phyloP scores from a whole-genome alignment of 1,284 basidiomycete genomes.

The Athelia psychrophila region DNA sequence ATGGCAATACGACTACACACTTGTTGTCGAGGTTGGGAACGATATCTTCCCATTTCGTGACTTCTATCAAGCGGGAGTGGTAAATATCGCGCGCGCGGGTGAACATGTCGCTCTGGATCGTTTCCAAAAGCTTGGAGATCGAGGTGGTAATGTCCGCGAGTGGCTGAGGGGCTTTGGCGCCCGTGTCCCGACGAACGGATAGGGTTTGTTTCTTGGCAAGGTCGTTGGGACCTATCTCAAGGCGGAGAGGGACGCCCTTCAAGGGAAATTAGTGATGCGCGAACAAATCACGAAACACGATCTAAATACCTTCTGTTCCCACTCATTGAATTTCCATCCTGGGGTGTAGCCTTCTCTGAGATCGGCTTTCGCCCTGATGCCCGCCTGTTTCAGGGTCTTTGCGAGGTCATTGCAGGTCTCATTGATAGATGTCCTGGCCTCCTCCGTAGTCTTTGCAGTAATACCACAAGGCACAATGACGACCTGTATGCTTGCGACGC shows the following conservation, averaged over 20 bases:
- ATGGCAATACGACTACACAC: constrained; percentile 88
- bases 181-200: constrained; percentile 87
- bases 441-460: constrained; percentile 76
- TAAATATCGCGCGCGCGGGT: constrained; percentile 75
- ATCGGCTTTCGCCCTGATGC: constrained; percentile 88
- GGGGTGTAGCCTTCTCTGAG: constrained; percentile 95
- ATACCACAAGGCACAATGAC: constrained; percentile 94
- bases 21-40: constrained; percentile 91
- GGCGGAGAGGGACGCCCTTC: constrained; percentile 92
- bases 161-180: constrained; percentile 74
- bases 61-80: constrained; percentile 68
- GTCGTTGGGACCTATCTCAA: constrained; percentile 96
- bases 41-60: constrained; percentile 89
- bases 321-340: constrained; percentile 99
- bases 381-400: constrained; percentile 65
- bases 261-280: constrained; percentile 5
- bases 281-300: neutral
- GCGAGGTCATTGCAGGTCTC: constrained; percentile 78
- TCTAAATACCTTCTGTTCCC: constrained; percentile 85
- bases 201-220: constrained; percentile 82
- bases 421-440: constrained; percentile 73
- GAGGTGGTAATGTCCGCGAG: constrained; percentile 59
- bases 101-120: constrained; percentile 93
- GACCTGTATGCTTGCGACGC: constrained; percentile 91
- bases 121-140: constrained; percentile 72